These are phyloP conservation scores for Malbranchea cinnamomea DNA, from an alignment of 2,329 filamentous ascomycete genomes.

Conservation along the genomic window DNA sequence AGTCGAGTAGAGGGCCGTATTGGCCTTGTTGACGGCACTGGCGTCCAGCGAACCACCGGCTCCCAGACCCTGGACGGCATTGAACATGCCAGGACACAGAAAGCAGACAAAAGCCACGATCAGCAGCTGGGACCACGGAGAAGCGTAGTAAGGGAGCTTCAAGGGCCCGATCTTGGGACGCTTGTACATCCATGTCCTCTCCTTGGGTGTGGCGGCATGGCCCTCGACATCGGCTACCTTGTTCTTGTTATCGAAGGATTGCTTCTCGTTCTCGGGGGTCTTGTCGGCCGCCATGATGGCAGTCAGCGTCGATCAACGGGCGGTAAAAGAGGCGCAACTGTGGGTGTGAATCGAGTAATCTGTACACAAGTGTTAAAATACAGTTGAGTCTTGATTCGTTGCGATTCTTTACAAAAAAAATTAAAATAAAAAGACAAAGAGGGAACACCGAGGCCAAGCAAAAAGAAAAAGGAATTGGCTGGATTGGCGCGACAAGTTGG, in stretches of 20 bases:
- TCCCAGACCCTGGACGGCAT: constrained; percentile 50
- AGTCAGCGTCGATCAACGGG: background rate
- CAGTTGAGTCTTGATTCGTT: too few species aligned
- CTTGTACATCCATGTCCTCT: constrained; percentile 51
- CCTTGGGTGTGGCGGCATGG: too few species aligned
- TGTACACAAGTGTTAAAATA: too few species aligned
- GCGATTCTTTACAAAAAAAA: too few species aligned
- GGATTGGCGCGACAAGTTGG: too few species aligned
- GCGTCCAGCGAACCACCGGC: constrained; percentile 46
- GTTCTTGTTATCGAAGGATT: constrained; percentile 22
- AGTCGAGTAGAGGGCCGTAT: constrained; percentile 56
- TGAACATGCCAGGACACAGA: constrained; percentile 60
- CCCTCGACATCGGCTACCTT: too few species aligned
- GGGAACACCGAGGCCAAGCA: too few species aligned
- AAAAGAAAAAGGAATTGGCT: too few species aligned
- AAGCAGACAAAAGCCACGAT: constrained; percentile 59
- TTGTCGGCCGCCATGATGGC: constrained; percentile 12
- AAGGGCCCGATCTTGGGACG: constrained; percentile 39
- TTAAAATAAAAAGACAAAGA: too few species aligned
- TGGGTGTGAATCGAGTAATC: too few species aligned
- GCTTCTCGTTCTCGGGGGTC: too few species aligned
- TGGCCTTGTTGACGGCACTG: constrained; percentile 49
- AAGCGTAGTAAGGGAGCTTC: constrained; percentile 53
- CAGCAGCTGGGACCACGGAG: constrained; percentile 54
- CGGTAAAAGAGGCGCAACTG: too few species aligned